Base-by-base conservation (phyloP, 2,329 filamentous ascomycete genomes). In the Hypoxylon sp. region DNA sequence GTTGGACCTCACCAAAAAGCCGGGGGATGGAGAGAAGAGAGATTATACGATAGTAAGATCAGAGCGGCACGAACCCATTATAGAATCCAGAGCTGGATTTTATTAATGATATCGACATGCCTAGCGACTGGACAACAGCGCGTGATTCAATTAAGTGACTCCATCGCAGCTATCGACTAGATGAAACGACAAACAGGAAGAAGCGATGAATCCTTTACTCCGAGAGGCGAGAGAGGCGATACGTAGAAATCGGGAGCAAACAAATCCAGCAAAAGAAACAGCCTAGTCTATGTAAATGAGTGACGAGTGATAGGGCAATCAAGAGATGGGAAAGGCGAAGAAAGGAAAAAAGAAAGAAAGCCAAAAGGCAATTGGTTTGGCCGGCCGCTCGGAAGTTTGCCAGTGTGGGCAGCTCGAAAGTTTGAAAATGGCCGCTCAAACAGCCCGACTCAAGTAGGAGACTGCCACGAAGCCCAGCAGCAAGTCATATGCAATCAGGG, bases 391-490 rank as follows among this genome's bases (percentile, higher is more conserved):
- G 64, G 68, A 59, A 54, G 60, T 65, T 67, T 67, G 57, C 66
- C 64, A 56, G 64, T 67, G 68, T 64, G 67, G 68, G 66, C 59
- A 67, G 66, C 43, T 60, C 47, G 17, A 41, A 53, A 26, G 32
- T 24, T n/a, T 55, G 46, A 58, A 41, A 62, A 41, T 62, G 56
- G 54, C 59, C 50, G 63, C 56, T 69, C 56, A 59, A 67, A 65
- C 53, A 59, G 53, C 52, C 52, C 37, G 56, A 62, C 63, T 65
- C 71, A 72, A 75, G 69, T 75, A 59, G 74, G 74, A 66, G 67
- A 60, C 34, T 74, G 74, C 74, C 74, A 76, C 74, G 74, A 76
- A 76, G 70, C 71, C 69, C 48, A 56, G 68, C 68, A 59, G 59
- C 56, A 61, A 61, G 51, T 59, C 67, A 71, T 51, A 73, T 72